Base-by-base conservation (phyloP, 163 green algal genomes). In the Chlamydomonas reinhardtii region DNA sequence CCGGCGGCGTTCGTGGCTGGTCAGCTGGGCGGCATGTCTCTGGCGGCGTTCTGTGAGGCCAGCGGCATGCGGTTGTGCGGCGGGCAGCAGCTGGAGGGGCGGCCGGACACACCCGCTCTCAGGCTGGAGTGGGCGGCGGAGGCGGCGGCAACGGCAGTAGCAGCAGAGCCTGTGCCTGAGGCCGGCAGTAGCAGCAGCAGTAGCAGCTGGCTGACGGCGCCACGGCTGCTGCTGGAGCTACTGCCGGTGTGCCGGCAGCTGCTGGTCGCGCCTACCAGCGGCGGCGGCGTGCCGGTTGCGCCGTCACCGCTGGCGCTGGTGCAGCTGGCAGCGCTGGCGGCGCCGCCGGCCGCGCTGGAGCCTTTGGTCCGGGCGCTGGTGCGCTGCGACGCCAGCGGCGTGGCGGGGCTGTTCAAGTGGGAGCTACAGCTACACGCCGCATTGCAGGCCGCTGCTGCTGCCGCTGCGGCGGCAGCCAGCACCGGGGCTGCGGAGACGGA, bases 351-450 rank as follows among this genome's bases (percentile, higher is more conserved):
- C 24, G 62, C 59, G 17, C 35, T 76, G 20, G 54, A 43, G 12
- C 16, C 64, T 19, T 35, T 90, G 73, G 22, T 88, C 5, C 43
- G 62, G 4, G 73, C 78, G 20, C n/a, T 88, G 73, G 59, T 84
- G 73, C 78, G 77, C 8, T 76, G 66, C 78, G 78, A 85, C 48
- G 3, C 43, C 66, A 85, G 66, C 66, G 68, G 68, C 48, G n/a
- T 29, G 0, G 86, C 86, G 22, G 6, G n/a, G n/a, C 73, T 90
- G 78, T 84, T 90, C 73, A 84, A 90, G 39, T 79, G 74, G 74
- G 86, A 90, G 86, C 73, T 88, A 34, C 71, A 66, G 32, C 32
- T 84, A 79, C 78, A 84, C 31, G 75, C 59, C 31, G 39, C 68
- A 76, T 43, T 87, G 62, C 70, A 66, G 61, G 59, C 62, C 8